Evolutionary conservation across 371 early-diverging fungal species (phyloP).

Genomic region (Rhizopus stolonifer): DNA sequence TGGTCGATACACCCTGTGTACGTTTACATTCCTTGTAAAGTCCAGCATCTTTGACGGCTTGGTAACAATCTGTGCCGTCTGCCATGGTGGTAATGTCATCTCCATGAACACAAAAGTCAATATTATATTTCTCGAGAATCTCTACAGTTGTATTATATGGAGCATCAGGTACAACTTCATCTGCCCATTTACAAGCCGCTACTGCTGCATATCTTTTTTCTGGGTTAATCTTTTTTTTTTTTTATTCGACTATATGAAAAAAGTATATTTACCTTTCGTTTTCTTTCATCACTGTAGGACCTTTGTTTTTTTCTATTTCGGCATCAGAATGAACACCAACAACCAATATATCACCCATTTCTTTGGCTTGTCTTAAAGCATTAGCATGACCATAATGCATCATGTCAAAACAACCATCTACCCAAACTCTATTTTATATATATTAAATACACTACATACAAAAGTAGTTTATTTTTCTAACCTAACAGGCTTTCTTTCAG

Average conservation of each 20-base stretch:
- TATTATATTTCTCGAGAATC: slow-evolving; percentile 76
- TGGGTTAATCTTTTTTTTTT: neutral
- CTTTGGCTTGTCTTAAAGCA: slow-evolving; percentile 93
- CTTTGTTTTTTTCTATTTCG: slow-evolving; percentile 91
- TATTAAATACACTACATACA: neutral
- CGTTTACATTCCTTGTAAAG: slow-evolving; percentile 92
- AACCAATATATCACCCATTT: slow-evolving; percentile 90
- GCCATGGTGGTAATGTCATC: slow-evolving; percentile 94
- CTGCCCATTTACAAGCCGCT: slow-evolving; percentile 96
- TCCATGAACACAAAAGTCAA: slow-evolving; percentile 94
- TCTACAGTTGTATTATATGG: slow-evolving; percentile 92
- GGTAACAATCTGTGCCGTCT: slow-evolving; percentile 95
- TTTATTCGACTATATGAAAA: neutral
- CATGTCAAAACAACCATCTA: slow-evolving; percentile 96
- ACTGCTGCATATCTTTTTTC: slow-evolving; percentile 88
- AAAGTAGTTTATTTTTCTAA: neutral
- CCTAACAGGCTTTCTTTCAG: slow-evolving; percentile 27
- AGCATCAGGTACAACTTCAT: slow-evolving; percentile 89
- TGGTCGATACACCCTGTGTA: slow-evolving; percentile 92
- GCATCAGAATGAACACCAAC: slow-evolving; percentile 96
- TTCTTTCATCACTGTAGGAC: slow-evolving; percentile 94
- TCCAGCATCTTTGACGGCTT: slow-evolving; percentile 92
- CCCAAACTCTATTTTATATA: slow-evolving; percentile 63
- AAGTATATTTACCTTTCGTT: slow-evolving; percentile 75
- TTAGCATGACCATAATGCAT: slow-evolving; percentile 97